Evolutionary conservation across 2,329 filamentous ascomycete species (phyloP).

Genomic region (Epichloe baconii): DNA sequence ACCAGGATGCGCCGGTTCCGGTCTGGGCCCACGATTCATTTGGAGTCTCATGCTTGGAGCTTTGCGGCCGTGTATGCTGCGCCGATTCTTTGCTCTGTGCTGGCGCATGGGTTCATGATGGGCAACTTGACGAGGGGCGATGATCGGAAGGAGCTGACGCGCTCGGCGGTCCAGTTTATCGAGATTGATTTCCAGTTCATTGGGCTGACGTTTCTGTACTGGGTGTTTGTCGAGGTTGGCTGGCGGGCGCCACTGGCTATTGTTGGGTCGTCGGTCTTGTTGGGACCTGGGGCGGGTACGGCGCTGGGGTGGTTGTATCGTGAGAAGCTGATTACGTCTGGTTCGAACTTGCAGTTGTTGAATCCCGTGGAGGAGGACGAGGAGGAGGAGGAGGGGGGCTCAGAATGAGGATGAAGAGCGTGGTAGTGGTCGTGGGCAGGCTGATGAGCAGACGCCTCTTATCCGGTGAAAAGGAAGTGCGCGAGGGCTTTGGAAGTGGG

Average conservation of each 20-base stretch:
- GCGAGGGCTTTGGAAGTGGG: too few species aligned
- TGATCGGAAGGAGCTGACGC: constrained; percentile 37
- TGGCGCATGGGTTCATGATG: constrained; percentile 29
- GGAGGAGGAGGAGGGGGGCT: constrained; percentile 2
- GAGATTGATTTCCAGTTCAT: constrained; percentile 34
- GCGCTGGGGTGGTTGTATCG: constrained; percentile 27
- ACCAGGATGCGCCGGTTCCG: constrained; percentile 14
- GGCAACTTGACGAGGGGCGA: constrained; percentile 27
- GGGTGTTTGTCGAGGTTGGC: constrained; percentile 38
- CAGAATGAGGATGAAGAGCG: constrained; percentile 8
- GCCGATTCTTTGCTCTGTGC: constrained; percentile 29
- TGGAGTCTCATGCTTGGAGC: constrained; percentile 28
- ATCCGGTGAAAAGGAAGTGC: constrained; percentile 9
- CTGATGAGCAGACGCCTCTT: constrained; percentile 23
- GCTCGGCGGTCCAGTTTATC: constrained; percentile 30
- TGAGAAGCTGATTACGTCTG: constrained; percentile 19
- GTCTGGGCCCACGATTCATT: constrained; percentile 21
- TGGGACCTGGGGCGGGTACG: constrained; percentile 26
- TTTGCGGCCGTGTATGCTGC: constrained; percentile 30
- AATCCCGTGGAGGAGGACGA: constrained; percentile 7
- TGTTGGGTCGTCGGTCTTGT: constrained; percentile 15
- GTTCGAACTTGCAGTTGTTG: constrained; percentile 9
- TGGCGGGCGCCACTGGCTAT: constrained; percentile 25
- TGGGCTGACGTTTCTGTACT: constrained; percentile 36
- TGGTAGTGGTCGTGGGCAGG: background rate